Percentiles rank a stretch among this genome's conserved stretches.
phyloP scores from a whole-genome alignment of 163 green algal genomes.

The Prototheca wickerhamii region DNA sequence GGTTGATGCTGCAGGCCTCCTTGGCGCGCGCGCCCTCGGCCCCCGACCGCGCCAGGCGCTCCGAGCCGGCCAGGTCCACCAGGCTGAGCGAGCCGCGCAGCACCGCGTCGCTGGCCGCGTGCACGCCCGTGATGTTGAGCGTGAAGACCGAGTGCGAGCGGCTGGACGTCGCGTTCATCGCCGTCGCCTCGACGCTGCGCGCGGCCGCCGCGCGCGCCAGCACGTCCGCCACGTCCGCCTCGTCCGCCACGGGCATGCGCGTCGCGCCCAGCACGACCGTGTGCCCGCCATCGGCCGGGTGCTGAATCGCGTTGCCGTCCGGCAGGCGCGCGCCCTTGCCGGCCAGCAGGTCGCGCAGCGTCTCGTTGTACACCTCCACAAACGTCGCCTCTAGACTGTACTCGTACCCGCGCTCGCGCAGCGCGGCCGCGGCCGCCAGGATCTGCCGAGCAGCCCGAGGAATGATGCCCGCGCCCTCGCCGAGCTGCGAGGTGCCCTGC shows the following conservation, averaged over 20 bases:
- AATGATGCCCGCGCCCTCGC: slow-evolving; percentile 74
- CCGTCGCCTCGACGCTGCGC: slow-evolving; percentile 49
- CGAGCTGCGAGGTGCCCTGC: slow-evolving; percentile 55
- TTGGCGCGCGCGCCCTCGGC: slow-evolving; percentile 49
- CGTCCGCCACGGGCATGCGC: slow-evolving; percentile 40
- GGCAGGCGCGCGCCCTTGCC: slow-evolving; percentile 9
- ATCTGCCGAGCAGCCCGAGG: slow-evolving; percentile 79
- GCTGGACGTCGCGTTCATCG: slow-evolving; percentile 56
- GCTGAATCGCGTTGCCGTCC: slow-evolving; percentile 48
- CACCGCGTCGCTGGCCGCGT: slow-evolving; percentile 31
- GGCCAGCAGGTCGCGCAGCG: slow-evolving; percentile 69
- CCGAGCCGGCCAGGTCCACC: slow-evolving; percentile 60
- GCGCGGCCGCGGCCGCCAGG: slow-evolving; percentile 44
- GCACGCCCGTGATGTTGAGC: slow-evolving; percentile 51
- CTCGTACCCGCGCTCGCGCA: slow-evolving; percentile 81
- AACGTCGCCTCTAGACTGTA: slow-evolving; percentile 82
- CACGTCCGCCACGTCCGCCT: slow-evolving; percentile 46
- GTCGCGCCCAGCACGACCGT: slow-evolving; percentile 54
- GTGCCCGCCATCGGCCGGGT: slow-evolving; percentile 44
- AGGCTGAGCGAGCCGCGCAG: slow-evolving; percentile 57
- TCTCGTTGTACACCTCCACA: slow-evolving; percentile 99
- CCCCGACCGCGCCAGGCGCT: slow-evolving; percentile 38
- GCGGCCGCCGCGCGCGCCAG: slow-evolving; percentile 46
- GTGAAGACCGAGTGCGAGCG: slow-evolving; percentile 62
- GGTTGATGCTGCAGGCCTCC: slow-evolving; percentile 90